Base-by-base conservation (phyloP, 148 eudicot genomes). In the Polygonum aviculare region DNA sequence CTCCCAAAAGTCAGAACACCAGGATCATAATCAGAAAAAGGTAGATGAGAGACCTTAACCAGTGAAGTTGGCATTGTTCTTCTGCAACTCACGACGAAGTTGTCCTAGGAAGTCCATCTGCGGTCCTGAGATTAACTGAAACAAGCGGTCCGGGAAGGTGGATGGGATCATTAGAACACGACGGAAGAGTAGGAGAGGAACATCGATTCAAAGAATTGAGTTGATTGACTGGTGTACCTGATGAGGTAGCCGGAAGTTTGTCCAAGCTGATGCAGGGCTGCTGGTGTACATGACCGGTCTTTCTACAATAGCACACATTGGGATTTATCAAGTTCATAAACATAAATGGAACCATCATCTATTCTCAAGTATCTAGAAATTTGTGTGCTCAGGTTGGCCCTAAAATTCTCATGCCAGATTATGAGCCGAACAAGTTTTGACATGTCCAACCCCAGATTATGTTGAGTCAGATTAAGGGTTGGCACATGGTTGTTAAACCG, bases 221-320 rank as follows among this genome's bases (percentile, higher is more conserved):
- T 15, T 59, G 35, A 39, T 59, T 59, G 33, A 22, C 40, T 35
- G 41, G 39, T 51, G 77, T 65, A 92, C 97, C 94, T 87, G 91
- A 81, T 90, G 97, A 40, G 92, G 93, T 73, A 90, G 91, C 78
- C 88, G 81, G 67, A 87, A 83, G 76, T 80, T 80, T 31, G 91
- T 88, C 97, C 88, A 87, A 5, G 91, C 87, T 74, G 94, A 75
- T 81, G 88, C 85, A 82, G 79, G 77, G 76, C 78, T 87, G 79
- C 87, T 88, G 16, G 90, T 69, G 80, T 88, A 90, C 93, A 92
- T 75, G 65, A 90, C 87, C 5, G 94, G 97, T 78, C 84, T 84
- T 69, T 92, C 97, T 92, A 87, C 72, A 78, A 62, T 80, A 33
- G 12, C 18, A 65, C 36, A 14, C 19, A 12, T 40, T 41, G 8